These are phyloP conservation scores for Melampsora occidentalis DNA, from an alignment of 1,284 basidiomycete genomes.

Conservation along the genomic window DNA sequence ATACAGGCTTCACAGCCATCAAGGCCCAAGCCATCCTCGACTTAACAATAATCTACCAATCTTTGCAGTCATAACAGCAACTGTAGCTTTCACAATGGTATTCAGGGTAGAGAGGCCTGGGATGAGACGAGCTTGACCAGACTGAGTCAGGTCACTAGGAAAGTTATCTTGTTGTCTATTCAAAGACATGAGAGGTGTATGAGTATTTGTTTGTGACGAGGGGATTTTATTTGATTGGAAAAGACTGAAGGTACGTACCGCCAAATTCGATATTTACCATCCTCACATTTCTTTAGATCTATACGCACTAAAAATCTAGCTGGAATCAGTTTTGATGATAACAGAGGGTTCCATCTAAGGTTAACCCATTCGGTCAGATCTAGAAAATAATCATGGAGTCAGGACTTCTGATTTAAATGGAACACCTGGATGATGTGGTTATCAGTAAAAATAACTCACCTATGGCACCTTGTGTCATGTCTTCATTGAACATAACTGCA, in stretches of 20 bases:
- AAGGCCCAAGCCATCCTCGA: background rate
- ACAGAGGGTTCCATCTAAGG: background rate
- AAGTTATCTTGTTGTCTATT: constrained; percentile 37
- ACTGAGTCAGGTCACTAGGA: constrained; percentile 30
- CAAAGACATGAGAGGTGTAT: background rate
- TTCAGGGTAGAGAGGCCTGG: background rate
- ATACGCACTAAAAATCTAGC: constrained; percentile 13
- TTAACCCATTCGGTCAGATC: constrained; percentile 1
- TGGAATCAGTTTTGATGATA: background rate
- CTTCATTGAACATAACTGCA: constrained; percentile 39
- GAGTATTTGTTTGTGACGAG: no score
- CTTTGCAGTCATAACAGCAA: background rate
- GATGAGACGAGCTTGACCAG: constrained; percentile 8
- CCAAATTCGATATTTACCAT: constrained; percentile 23
- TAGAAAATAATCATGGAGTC: background rate
- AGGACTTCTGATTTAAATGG: background rate
- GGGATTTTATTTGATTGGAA: background rate
- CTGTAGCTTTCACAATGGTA: constrained; percentile 14
- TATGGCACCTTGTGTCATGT: constrained; percentile 17
- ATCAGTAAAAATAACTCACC: background rate
- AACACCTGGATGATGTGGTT: background rate
- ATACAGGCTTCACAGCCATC: background rate
- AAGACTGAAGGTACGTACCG: background rate
- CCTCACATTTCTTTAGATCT: background rate
- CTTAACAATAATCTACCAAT: background rate